Evolutionary conservation across 2,329 filamentous ascomycete species (phyloP), one percentile per base, ranked within the genome.

Genomic region (Calonectria hongkongensis): DNA sequence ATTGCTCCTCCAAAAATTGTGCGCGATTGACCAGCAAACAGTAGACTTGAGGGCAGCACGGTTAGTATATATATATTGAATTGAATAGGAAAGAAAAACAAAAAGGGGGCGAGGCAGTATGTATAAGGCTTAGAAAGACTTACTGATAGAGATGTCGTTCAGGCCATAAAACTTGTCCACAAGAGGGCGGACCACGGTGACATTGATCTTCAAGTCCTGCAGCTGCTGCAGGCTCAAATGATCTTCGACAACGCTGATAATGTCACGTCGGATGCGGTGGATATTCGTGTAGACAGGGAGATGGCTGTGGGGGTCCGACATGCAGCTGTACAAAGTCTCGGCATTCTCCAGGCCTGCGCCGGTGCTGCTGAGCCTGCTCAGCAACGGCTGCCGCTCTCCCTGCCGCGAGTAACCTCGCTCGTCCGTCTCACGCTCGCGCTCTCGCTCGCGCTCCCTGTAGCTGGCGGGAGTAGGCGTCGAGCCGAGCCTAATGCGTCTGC

Each of bases 161-260:
- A 92, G 88, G 78, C 94, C 92, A 81, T 95, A 97, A 10, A 96
- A 89, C 81, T 94, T 93, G 81, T 97, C 94, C n/a, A 97, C 94
- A 30, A 97, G 85, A 1, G 95, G 95, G 71, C 95, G 90, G 25
- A 97, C 92, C 54, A 97, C 92, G 1, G 93, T 89, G 64, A 94
- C 90, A 81, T 97, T 97, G 87, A 97, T 95, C 71, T 94, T 90
- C 68, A 95, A 92, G 82, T 95, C 94, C 79, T 93, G 91, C 74
- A 97, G 86, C 86, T 97, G 94, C 77, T 95, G 93, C 69, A 94
- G 86, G 70, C 91, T 94, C 80, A 91, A 83, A 77, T 89, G 89
- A 81, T 90, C 89, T 84, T 92, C 91, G 63, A 92, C 90, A 36
- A 92, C 90, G 70, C 88, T 89, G 73, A 89, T 86, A 71, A 93